A percentile compares a stretch with the other conserved stretches of the same genome.
phyloP scores from a whole-genome alignment of 129 eudicot species.

The Saposhnikovia divaricata region DNA sequence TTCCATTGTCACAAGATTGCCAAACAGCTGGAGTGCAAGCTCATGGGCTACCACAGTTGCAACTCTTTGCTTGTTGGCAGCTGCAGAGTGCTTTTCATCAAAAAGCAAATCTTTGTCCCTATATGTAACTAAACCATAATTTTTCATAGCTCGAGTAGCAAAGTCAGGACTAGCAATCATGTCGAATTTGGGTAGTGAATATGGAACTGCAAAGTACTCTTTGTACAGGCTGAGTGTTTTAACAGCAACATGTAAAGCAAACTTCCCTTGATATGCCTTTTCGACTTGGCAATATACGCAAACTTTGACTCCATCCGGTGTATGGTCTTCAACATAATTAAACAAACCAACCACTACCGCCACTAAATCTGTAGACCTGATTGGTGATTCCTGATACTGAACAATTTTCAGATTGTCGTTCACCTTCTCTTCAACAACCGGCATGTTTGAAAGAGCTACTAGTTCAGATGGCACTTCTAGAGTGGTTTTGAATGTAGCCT shows the following conservation, averaged over 20 bases:
- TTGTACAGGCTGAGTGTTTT: slow-evolving; percentile 83
- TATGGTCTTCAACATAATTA: slow-evolving; percentile 87
- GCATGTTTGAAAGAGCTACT: slow-evolving; percentile 98
- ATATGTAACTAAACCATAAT: slow-evolving; percentile 93
- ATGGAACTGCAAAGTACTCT: slow-evolving; percentile 89
- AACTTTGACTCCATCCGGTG: slow-evolving; percentile 84
- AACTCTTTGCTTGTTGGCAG: slow-evolving; percentile 95
- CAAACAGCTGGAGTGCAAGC: slow-evolving; percentile 98
- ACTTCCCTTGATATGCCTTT: slow-evolving; percentile 82
- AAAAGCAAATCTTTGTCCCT: slow-evolving; percentile 84
- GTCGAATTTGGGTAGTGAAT: slow-evolving; percentile 90
- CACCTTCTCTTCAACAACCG: slow-evolving; percentile 58
- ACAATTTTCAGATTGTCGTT: slow-evolving; percentile 66
- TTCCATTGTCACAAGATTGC: slow-evolving; percentile 98
- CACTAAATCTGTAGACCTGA: slow-evolving; percentile 96
- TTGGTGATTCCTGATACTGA: slow-evolving; percentile 78
- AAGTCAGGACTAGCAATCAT: slow-evolving; percentile 98
- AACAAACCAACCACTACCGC: slow-evolving; percentile 91
- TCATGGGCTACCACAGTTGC: slow-evolving; percentile 96
- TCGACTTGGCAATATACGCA: slow-evolving; percentile 92
- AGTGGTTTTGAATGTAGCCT: slow-evolving; percentile 93
- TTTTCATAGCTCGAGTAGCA: slow-evolving; percentile 99
- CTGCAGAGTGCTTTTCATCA: slow-evolving; percentile 96
- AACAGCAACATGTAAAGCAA: slow-evolving; percentile 88
- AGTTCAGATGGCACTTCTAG: slow-evolving; percentile 86